Evolutionary conservation across 257 asterid species (phyloP).

Genomic region (Datura wrightii): DNA sequence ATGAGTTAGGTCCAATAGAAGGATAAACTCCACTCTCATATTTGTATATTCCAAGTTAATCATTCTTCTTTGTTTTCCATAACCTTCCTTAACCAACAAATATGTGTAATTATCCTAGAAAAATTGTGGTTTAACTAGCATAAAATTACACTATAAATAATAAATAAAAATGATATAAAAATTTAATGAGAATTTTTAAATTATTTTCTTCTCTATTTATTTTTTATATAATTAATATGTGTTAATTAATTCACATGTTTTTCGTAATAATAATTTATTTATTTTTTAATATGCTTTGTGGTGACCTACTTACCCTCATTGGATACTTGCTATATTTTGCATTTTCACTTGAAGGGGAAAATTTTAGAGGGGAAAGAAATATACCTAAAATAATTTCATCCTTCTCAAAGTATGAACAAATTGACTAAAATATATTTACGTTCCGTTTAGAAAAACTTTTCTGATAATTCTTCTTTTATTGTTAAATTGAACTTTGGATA

Average conservation of each 20-base stretch:
- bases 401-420: background rate
- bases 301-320: background rate
- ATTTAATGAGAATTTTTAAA: too few species aligned
- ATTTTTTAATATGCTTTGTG: background rate
- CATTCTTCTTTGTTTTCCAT: slow-evolving; percentile 4
- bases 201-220: too few species aligned
- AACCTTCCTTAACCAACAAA: slow-evolving; percentile 25
- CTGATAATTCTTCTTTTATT: background rate
- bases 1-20: background rate
- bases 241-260: too few species aligned
- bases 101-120: background rate
- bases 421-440: background rate
- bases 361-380: background rate
- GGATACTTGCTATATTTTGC: background rate
- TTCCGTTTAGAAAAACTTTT: background rate
- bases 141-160: too few species aligned
- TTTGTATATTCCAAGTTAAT: background rate
- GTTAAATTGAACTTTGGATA: background rate
- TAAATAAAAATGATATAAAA: too few species aligned
- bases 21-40: background rate
- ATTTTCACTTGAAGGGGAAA: background rate
- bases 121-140: too few species aligned
- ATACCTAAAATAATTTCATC: background rate
- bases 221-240: too few species aligned
- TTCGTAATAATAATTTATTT: background rate